phyloP scores from a whole-genome alignment of 495 filamentous ascomycete genomes.

The Massariosphaeria phaeospora region DNA sequence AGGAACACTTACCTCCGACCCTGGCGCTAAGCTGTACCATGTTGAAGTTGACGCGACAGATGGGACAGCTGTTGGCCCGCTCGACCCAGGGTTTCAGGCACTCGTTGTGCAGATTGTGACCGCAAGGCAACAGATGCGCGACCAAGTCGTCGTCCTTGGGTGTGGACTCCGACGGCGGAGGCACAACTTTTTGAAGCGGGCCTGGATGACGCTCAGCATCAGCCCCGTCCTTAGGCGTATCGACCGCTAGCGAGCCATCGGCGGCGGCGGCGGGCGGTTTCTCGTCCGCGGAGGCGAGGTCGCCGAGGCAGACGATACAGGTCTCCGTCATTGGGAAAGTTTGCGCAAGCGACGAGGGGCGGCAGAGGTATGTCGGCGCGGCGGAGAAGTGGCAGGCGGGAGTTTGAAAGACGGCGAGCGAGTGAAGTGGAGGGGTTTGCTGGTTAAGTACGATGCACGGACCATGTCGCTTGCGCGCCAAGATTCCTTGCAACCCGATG shows the following conservation, averaged over 20 bases:
- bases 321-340: constrained; percentile 69
- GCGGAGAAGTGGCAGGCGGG: constrained; percentile 19
- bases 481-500: too few species aligned
- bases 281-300: constrained; percentile 61
- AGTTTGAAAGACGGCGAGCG: constrained; percentile 22
- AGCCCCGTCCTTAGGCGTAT: constrained; percentile 35
- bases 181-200: constrained; percentile 31
- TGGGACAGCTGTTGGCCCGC: constrained; percentile 94
- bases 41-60: constrained; percentile 89
- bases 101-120: constrained; percentile 83
- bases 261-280: constrained; percentile 48
- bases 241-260: constrained; percentile 32
- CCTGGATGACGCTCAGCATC: constrained; percentile 30
- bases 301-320: constrained; percentile 94
- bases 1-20: constrained; percentile 79
- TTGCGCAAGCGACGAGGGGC: constrained; percentile 1
- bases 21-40: constrained; percentile 74
- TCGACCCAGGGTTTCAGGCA: constrained; percentile 91
- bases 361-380: constrained; percentile 5
- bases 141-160: constrained; percentile 49
- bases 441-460: too few species aligned
- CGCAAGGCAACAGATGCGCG: constrained; percentile 67
- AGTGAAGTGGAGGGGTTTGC: too few species aligned
- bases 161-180: constrained; percentile 39
- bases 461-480: too few species aligned